Evolutionary conservation across 2,329 filamentous ascomycete species (phyloP), one percentile per base, ranked within the genome.

Genomic region (Pezicula neosporulosa): DNA sequence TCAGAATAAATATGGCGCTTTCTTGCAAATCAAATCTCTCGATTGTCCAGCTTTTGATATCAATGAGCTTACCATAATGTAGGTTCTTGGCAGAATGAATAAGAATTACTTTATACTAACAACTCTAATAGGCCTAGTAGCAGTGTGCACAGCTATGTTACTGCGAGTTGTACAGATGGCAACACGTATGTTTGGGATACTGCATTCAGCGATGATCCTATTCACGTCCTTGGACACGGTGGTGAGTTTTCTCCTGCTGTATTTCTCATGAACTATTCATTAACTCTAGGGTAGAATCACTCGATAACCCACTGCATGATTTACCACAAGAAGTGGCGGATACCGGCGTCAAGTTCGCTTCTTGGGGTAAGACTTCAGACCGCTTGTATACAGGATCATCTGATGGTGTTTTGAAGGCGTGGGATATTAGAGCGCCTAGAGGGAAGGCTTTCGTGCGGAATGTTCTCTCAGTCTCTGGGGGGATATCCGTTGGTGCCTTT

Each of bases 101-200:
- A 8, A 27, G 6, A 3, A 30, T 44, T 6, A 21, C 36, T n/a
- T 37, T 33, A 27, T 49, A 38, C 63, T 69, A 60, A 71, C 56
- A 44, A 21, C 4, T 19, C 5, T 50, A 8, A 5, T 49, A 75
- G 73, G 63, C 78, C 82, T 1, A 85, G 82, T 55, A 79, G 77
- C 48, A 48, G 59, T 1, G 44, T 61, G 0, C 74, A 74, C 53
- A 72, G 73, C 19, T 86, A 83, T 53, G 66, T 85, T 15, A 81
- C 82, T 1, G 83, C 82, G 0, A 78, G 77, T 3, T 85, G 81
- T 55, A 86, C 83, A 0, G 77, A 86, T 55, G 80, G 82, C 15
- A 78, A 74, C 8, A 77, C 80, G 0, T 86, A 86, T 53, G 73
- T 86, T 1, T 86, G 82, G 81, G 83, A 86, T 54, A 81, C 81